Evolutionary conservation across 345 rosid genomes (phyloP).

Genomic region (Boechera retrofracta): DNA sequence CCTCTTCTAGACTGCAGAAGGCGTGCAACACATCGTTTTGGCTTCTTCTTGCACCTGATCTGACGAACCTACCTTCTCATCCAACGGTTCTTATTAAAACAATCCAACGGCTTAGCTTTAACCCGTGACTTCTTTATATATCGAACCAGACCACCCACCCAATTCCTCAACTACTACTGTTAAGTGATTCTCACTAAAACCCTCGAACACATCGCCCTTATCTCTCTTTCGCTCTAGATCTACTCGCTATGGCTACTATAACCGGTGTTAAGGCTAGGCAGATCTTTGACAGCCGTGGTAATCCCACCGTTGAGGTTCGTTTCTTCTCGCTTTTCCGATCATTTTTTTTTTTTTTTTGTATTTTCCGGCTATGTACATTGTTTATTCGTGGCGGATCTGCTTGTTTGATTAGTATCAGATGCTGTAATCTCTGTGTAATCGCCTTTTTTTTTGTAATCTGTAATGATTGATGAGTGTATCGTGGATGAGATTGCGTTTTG

Average conservation of each 20-base stretch:
- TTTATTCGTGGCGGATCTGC: constrained; percentile 42
- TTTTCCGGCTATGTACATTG: not conserved
- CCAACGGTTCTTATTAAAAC: constrained; percentile 30
- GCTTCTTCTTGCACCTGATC: not conserved
- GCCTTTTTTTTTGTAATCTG: not conserved
- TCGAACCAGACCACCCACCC: constrained; percentile 18
- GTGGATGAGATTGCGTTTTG: not conserved
- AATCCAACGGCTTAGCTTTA: constrained; percentile 30
- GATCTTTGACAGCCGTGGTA: constrained; percentile 99
- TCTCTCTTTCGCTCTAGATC: constrained; percentile 26
- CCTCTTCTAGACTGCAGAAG: constrained; percentile 26
- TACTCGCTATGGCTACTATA: constrained; percentile 62
- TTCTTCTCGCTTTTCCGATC: constrained; percentile 27
- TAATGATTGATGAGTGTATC: constrained; percentile 14
- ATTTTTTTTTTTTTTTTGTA: not conserved
- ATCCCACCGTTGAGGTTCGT: constrained; percentile 91
- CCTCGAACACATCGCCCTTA: constrained; percentile 43
- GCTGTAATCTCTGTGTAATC: no score
- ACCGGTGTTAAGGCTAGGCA: constrained; percentile 65
- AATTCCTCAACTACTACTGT: constrained; percentile 13
- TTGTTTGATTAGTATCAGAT: not conserved
- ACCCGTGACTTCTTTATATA: constrained; percentile 25
- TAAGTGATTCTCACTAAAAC: constrained; percentile 17
- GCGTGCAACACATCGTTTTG: constrained; percentile 49
- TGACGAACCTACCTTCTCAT: constrained; percentile 17